A percentile compares a stretch with the other conserved stretches of the same genome.
These are phyloP conservation scores for Sporothrix protearum DNA, from an alignment of 2,329 filamentous ascomycete genomes.

Conservation along the genomic window DNA sequence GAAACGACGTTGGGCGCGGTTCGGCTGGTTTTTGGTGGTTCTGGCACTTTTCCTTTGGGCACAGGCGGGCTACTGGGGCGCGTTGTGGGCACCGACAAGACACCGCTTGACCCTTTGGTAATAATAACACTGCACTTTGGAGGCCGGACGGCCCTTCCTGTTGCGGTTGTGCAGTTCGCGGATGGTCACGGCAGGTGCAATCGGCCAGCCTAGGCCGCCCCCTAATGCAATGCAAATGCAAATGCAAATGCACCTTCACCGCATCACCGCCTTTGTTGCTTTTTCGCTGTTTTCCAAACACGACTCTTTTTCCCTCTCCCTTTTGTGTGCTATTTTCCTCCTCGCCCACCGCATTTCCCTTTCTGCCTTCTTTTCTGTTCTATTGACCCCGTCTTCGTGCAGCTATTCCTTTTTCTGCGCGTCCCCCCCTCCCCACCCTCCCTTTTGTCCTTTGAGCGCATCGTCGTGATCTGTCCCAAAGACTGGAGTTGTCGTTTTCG, in stretches of 20 bases:
- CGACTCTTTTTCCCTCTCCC: not conserved
- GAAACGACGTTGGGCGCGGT: constrained; percentile 11
- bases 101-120: constrained; percentile 14
- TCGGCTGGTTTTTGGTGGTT: not conserved
- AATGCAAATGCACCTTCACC: constrained; percentile 6
- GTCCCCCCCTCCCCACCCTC: not conserved
- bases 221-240: not conserved
- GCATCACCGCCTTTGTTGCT: constrained; percentile 17
- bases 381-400: not conserved
- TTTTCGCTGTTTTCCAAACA: constrained; percentile 8
- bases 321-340: not conserved
- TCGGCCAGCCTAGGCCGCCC: not conserved
- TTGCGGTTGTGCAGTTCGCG: not conserved
- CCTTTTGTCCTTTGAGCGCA: not conserved
- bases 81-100: constrained; percentile 21
- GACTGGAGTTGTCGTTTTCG: not conserved
- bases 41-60: not conserved
- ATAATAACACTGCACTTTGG: constrained; percentile 2
- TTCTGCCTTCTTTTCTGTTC: not conserved
- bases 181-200: constrained; percentile 7
- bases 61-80: not conserved
- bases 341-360: not conserved
- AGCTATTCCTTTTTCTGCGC: constrained; percentile 14
- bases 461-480: not conserved
- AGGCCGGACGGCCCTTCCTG: not conserved